phyloP scores from a whole-genome alignment of 164 flowering plant genomes.

The Berberis vulgaris region DNA sequence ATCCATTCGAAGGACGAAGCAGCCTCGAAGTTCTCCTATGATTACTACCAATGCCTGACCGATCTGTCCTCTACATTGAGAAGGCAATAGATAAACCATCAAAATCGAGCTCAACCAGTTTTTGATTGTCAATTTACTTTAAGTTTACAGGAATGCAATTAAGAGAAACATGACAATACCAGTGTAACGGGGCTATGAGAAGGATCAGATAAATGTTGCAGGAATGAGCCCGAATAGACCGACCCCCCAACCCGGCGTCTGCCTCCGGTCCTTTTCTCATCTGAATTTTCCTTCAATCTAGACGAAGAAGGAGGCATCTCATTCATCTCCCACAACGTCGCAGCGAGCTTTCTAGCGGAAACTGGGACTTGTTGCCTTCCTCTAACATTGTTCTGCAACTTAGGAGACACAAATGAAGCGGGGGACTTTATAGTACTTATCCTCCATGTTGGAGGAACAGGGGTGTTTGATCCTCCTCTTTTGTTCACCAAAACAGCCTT shows the following conservation, averaged over 20 bases:
- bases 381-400: conserved; percentile 23
- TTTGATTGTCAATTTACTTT: neutral
- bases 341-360: conserved; percentile 91
- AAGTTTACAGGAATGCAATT: neutral
- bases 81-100: neutral
- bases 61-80: conserved; percentile 48
- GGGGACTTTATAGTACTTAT: conserved; percentile 36
- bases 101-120: neutral
- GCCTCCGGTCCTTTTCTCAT: conserved; percentile 24
- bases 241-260: conserved; percentile 36
- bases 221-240: conserved; percentile 45
- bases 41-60: conserved; percentile 52
- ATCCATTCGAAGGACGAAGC: conserved; percentile 26
- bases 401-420: conserved; percentile 36
- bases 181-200: conserved; percentile 88
- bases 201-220: conserved; percentile 92
- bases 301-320: conserved; percentile 67
- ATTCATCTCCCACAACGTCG: conserved; percentile 95
- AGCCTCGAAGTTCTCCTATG: conserved; percentile 38
- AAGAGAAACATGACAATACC: conserved; percentile 27
- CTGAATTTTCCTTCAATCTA: conserved; percentile 20
- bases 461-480: conserved; percentile 65
- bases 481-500: conserved; percentile 60
- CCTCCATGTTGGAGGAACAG: conserved; percentile 62
- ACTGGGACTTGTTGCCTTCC: conserved; percentile 35